These are phyloP conservation scores for Torrubiellomyces zombiae DNA, from an alignment of 2,329 filamentous ascomycete genomes.

Conservation along the genomic window DNA sequence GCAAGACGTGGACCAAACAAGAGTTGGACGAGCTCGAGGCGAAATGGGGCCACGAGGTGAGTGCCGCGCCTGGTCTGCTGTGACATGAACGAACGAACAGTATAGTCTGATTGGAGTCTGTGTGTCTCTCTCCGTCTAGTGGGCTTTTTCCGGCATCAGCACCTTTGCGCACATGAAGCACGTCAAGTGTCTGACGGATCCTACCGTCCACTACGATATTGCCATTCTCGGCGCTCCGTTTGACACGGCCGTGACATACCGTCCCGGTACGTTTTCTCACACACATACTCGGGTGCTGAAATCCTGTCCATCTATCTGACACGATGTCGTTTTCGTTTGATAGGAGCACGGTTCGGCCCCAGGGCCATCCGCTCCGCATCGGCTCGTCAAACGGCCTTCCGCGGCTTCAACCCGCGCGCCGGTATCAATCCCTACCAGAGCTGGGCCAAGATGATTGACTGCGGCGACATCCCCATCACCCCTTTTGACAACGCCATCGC, in stretches of 20 bases:
- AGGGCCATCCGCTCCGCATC: slow-evolving; percentile 76
- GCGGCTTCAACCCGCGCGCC: slow-evolving; percentile 66
- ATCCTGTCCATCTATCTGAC: no score
- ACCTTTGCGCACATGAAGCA: slow-evolving; percentile 58
- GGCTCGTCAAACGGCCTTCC: slow-evolving; percentile 60
- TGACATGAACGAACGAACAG: slow-evolving; percentile 13
- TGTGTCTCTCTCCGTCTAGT: no score
- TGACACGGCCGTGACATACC: slow-evolving; percentile 56
- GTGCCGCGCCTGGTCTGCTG: slow-evolving; percentile 16
- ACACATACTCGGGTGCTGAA: no score
- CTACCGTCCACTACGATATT: slow-evolving; percentile 49
- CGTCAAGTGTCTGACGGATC: slow-evolving; percentile 51
- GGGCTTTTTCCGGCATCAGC: slow-evolving; percentile 52
- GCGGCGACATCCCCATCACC: slow-evolving; percentile 76
- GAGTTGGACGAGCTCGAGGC: slow-evolving; percentile 33
- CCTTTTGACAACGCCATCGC: slow-evolving; percentile 78
- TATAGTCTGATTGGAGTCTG: slow-evolving; percentile 11
- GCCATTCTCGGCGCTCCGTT: slow-evolving; percentile 58
- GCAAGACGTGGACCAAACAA: slow-evolving; percentile 30
- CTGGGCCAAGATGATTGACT: slow-evolving; percentile 73
- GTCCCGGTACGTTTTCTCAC: slow-evolving; percentile 31
- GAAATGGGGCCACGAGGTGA: slow-evolving; percentile 42
- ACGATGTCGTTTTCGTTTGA: slow-evolving; percentile 3
- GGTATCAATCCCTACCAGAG: slow-evolving; percentile 69
- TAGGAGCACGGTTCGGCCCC: slow-evolving; percentile 66